These are phyloP conservation scores for Oryza punctata DNA, from an alignment of 176 grass and related monocot genomes.

Conservation along the genomic window DNA sequence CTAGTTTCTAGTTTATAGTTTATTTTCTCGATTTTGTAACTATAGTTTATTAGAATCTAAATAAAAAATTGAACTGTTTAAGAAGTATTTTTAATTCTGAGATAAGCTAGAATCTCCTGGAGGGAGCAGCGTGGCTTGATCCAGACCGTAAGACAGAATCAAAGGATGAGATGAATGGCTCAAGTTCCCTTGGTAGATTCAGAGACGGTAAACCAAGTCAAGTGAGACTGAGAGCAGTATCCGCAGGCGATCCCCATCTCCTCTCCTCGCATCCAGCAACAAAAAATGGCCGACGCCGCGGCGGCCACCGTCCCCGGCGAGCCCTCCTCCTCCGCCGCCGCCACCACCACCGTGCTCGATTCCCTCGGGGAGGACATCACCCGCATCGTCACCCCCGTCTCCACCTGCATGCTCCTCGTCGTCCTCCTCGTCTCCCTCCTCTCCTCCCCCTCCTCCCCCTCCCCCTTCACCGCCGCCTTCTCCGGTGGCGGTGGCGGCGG, in stretches of 20 bases:
- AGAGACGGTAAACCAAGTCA: background rate
- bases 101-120: too few relatives aligned
- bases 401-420: conserved; percentile 91
- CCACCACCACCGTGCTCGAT: conserved; percentile 48
- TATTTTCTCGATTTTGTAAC: too few relatives aligned
- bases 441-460: conserved; percentile 50
- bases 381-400: conserved; percentile 88
- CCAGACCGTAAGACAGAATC: background rate
- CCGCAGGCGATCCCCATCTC: conserved; percentile 34
- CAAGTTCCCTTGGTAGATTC: background rate
- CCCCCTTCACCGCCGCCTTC: conserved; percentile 35
- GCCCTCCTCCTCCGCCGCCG: too few relatives aligned
- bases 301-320: too few relatives aligned
- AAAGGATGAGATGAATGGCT: background rate
- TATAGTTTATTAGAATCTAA: too few relatives aligned
- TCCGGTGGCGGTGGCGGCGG: background rate
- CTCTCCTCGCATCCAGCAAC: background rate
- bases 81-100: too few relatives aligned
- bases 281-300: conserved; percentile 38
- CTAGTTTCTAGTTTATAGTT: too few relatives aligned
- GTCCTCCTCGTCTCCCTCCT: conserved; percentile 92
- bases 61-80: too few relatives aligned
- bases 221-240: background rate
- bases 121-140: too few relatives aligned
- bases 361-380: conserved; percentile 72